Evolutionary conservation across 2,329 filamentous ascomycete genomes (phyloP), one percentile per base, ranked within the genome.

Genomic region (Pestalotiopsis sp.): DNA sequence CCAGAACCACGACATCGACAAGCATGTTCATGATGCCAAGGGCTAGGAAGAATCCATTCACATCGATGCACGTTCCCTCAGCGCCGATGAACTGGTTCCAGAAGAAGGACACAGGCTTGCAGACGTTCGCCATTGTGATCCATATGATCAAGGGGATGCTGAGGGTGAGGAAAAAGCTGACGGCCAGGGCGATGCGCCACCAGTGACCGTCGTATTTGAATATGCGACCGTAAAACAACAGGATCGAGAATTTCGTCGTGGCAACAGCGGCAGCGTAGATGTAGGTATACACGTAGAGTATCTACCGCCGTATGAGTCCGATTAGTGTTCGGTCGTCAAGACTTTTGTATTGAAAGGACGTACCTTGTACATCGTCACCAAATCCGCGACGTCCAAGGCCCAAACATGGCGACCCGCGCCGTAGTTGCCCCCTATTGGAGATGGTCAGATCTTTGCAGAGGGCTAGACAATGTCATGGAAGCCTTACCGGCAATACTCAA

Each of bases 21-120:
- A 62, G 17, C 59, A 62, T 62, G 36, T 62, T 62, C n/a, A 62
- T 39, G 31, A 62, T 62, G 31, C 59, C 59, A 62, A 62, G 59
- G 11, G 59, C 59, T 3, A 36, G 12, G 59, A 62, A 62, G 59
- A 62, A 62, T 20, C 12, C 27, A 39, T 62, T 39, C 4, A 39
- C 31, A n/a, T 62, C 59, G 14, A 62, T 62, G 27, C 59, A 62
- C 4, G 4, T 62, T 4, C 59, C 59, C 12, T 20, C 5, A 14
- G 27, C 23, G 27, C 36, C 59, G 5, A 62, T 38, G n/a, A n/a
- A 62, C 27, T 38, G 59, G 25, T 38, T 62, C 59, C 59, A 62
- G 31, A 62, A 62, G 31, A 25, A 20, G n/a, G 27, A 62, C 2
- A 62, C 59, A 4, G 59, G 59, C 31, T 36, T 36, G 36, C 36